phyloP scores from a whole-genome alignment of 768 basidiomycete species.

The Russula olivacea region DNA sequence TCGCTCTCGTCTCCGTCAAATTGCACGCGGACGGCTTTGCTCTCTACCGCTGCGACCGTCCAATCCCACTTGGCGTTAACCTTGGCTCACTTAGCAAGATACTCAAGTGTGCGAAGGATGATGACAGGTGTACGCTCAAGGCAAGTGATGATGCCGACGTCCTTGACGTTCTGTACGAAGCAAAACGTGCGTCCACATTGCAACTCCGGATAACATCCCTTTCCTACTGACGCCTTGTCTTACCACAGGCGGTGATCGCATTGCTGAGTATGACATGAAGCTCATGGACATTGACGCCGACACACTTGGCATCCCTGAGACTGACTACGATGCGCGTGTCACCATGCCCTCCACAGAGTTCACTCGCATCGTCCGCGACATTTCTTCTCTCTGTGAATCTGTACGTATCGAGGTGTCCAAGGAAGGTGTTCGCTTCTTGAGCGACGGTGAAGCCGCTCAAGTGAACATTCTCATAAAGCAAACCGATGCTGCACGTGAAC shows the following conservation, averaged over 20 bases:
- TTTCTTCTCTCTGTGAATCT: conserved; percentile 84
- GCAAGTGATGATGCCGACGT: conserved; percentile 88
- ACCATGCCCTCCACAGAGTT: conserved; percentile 86
- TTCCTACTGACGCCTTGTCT: conserved; percentile 1
- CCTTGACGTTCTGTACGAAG: conserved; percentile 85
- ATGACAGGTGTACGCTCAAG: conserved; percentile 86
- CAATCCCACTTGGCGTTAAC: conserved; percentile 88
- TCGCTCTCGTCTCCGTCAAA: conserved; percentile 89
- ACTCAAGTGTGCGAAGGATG: conserved; percentile 94
- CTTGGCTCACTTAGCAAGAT: conserved; percentile 88
- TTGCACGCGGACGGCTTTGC: conserved; percentile 77
- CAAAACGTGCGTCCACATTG: conserved; percentile 56
- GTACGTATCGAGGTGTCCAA: conserved; percentile 95
- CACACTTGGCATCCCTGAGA: conserved; percentile 91
- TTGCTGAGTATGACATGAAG: conserved; percentile 98
- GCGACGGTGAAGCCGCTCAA: conserved; percentile 92
- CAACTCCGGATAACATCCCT: background rate
- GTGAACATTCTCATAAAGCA: conserved; percentile 82
- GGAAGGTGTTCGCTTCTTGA: conserved; percentile 88
- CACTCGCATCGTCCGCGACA: conserved; percentile 85
- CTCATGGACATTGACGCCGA: conserved; percentile 99
- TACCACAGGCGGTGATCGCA: conserved; percentile 73
- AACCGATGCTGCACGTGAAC: conserved; percentile 38
- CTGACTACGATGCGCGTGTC: conserved; percentile 91
- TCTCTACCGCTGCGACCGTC: conserved; percentile 88